Percentiles rank a stretch among this genome's conserved stretches.
Conservation (phyloP, 306 rosid species). For the Fragaria nilgerrensis region DNA sequence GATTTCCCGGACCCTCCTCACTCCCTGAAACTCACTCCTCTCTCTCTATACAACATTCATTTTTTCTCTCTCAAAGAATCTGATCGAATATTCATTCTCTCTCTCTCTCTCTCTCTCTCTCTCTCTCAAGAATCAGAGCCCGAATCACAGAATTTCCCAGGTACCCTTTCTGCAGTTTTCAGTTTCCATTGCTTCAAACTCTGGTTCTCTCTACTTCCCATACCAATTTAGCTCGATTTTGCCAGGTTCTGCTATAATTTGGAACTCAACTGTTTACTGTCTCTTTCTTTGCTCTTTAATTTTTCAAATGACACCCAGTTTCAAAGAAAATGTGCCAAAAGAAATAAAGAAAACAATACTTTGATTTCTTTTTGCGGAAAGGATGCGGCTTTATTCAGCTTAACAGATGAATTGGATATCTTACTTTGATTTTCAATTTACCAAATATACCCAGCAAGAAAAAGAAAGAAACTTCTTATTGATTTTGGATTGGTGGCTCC, state of each 20-base stretch:
- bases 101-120: neutral
- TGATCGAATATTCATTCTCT: neutral
- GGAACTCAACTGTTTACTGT: neutral
- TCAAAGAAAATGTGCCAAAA: neutral
- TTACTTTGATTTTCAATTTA: neutral
- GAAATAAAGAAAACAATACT: neutral
- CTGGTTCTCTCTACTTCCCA: too few relatives aligned
- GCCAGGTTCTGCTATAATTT: too few relatives aligned
- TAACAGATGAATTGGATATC: neutral
- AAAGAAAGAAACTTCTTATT: neutral
- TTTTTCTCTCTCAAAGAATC: neutral
- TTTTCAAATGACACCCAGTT: neutral
- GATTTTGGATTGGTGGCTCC: neutral
- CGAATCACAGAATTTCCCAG: neutral
- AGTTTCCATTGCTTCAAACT: neutral
- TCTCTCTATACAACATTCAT: neutral
- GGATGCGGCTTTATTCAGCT: neutral
- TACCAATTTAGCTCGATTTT: too few relatives aligned
- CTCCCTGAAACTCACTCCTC: neutral
- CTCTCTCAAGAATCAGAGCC: neutral
- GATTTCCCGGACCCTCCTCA: conserved; percentile 1
- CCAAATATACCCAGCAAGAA: neutral
- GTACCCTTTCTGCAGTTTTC: neutral
- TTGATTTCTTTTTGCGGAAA: neutral
- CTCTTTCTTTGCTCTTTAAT: neutral